Evolutionary conservation across 306 rosid genomes (phyloP).

Genomic region (Quercus alba): DNA sequence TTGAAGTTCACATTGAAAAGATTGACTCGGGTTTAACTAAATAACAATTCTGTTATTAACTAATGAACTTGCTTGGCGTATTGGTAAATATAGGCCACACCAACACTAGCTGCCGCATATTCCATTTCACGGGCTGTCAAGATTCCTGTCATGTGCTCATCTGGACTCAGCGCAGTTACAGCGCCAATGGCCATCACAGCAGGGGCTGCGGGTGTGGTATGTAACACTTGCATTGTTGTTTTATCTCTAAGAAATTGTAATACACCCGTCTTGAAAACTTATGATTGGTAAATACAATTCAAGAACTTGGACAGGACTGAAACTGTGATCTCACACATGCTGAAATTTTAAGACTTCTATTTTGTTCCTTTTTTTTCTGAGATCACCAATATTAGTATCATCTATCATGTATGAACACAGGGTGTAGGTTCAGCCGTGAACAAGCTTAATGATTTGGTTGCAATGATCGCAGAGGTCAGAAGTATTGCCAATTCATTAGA

Average conservation of each 20-base stretch:
- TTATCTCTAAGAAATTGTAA: neutral
- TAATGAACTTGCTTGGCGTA: conserved; percentile 5
- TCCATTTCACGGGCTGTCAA: conserved; percentile 85
- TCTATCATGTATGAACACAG: conserved; percentile 37
- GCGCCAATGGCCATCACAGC: conserved; percentile 94
- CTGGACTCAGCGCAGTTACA: conserved; percentile 81
- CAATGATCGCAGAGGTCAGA: conserved; percentile 89
- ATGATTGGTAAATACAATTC: neutral
- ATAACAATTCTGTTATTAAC: neutral
- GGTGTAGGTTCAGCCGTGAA: conserved; percentile 92
- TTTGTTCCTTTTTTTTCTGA: neutral
- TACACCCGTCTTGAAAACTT: neutral
- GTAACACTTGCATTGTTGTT: neutral
- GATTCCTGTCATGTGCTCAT: conserved; percentile 87
- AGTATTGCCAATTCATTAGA: conserved; percentile 68
- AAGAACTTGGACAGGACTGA: neutral
- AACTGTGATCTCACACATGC: neutral
- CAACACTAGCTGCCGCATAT: conserved; percentile 89
- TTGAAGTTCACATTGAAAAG: neutral
- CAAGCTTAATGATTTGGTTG: conserved; percentile 76
- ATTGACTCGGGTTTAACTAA: neutral
- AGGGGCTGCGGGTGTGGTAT: conserved; percentile 95
- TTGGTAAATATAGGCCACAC: conserved; percentile 60
- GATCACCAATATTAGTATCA: neutral
- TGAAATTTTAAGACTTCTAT: neutral